Percentiles rank a stretch among this genome's conserved stretches.
These are phyloP conservation scores for Glycine soja DNA, from an alignment of 306 rosid species.

Conservation along the genomic window DNA sequence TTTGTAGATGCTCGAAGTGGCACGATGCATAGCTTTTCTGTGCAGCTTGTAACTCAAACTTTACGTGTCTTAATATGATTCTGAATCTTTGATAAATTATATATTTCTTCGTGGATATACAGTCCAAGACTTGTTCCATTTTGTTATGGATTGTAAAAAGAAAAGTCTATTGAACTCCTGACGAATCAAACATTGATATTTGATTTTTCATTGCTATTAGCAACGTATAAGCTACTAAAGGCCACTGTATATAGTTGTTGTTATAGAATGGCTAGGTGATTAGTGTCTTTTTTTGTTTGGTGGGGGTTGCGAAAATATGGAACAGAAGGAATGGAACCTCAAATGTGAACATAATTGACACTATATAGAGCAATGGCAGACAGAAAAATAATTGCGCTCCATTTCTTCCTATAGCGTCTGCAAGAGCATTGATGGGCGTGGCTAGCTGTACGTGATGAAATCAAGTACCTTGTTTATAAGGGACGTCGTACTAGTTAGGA, in stretches of 20 bases:
- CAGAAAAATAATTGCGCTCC: constrained; percentile 8
- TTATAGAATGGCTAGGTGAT: neutral
- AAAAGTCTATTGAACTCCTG: neutral
- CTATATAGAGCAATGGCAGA: constrained; percentile 7
- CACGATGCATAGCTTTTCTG: constrained; percentile 36
- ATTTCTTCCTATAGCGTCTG: constrained; percentile 10
- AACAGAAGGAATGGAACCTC: neutral
- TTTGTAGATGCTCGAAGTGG: constrained; percentile 21
- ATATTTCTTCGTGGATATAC: neutral
- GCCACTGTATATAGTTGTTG: neutral
- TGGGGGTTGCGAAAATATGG: neutral
- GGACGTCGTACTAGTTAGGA: no score
- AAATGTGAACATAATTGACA: neutral
- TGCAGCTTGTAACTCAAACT: constrained; percentile 32
- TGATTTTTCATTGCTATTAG: constrained; percentile 3
- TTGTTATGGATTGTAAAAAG: constrained; percentile 9
- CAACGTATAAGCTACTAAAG: constrained; percentile 1
- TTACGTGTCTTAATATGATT: neutral
- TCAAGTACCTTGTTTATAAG: neutral
- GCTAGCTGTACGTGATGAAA: neutral
- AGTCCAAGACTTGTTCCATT: neutral
- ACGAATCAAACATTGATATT: constrained; percentile 27
- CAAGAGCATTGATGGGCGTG: neutral
- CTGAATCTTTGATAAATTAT: neutral
- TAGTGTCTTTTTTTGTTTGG: neutral